Conservation (phyloP, 805 yeast genomes). For the Blastobotrys terrestris region DNA sequence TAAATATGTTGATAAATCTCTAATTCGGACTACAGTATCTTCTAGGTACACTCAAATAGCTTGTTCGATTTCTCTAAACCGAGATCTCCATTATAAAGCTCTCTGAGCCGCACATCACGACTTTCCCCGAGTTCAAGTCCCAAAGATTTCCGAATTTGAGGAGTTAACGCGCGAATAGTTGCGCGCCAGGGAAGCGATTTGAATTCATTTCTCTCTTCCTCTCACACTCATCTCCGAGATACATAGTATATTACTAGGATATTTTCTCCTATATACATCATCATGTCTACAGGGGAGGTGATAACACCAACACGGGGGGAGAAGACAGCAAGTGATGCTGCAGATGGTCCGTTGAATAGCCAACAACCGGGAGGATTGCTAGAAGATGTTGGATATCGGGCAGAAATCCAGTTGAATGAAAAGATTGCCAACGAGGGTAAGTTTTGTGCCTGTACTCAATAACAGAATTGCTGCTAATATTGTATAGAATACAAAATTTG, state of each 20-base stretch:
- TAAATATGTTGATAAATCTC: no score
- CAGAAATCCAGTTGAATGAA: conserved; percentile 20
- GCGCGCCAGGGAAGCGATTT: not conserved
- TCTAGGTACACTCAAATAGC: no score
- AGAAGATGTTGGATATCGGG: not conserved
- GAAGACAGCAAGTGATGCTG: not conserved
- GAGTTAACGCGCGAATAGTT: no score
- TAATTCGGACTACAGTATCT: no score
- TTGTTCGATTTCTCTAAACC: no score
- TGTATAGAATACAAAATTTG: conserved; percentile 45
- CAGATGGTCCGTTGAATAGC: not conserved
- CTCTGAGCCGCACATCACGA: not conserved
- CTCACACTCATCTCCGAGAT: not conserved
- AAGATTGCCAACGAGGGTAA: conserved; percentile 22
- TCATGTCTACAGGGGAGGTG: not conserved
- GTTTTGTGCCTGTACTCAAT: no score
- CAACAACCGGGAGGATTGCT: not conserved
- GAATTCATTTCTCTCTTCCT: no score
- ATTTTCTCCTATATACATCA: no score
- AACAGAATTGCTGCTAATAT: not conserved
- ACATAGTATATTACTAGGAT: not conserved
- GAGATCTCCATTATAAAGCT: no score
- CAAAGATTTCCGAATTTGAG: no score
- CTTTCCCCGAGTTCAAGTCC: no score
- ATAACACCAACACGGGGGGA: not conserved